Evolutionary conservation across 2,329 filamentous ascomycete species (phyloP).

Genomic region (Fusarium scirpi): DNA sequence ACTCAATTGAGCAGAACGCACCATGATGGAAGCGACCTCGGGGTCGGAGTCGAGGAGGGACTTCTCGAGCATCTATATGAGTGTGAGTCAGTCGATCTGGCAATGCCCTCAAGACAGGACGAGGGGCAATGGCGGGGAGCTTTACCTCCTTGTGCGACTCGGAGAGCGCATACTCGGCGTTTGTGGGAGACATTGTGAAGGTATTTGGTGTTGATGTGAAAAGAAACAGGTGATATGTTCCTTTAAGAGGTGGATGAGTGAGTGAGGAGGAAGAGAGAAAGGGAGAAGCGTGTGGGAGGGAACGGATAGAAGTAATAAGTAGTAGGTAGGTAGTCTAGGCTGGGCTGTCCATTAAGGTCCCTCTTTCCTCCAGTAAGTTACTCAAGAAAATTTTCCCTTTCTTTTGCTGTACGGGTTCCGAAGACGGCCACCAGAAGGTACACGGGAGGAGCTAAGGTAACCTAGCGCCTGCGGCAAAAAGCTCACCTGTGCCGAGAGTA

Average conservation of each 20-base stretch:
- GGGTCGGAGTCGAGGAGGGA: conserved; percentile 90
- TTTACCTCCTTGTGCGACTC: conserved; percentile 67
- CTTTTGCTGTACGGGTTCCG: conserved; percentile 35
- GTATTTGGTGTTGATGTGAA: conserved; percentile 27
- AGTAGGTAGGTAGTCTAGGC: conserved; percentile 13
- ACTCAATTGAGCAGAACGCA: conserved; percentile 58
- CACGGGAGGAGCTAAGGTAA: conserved; percentile 11
- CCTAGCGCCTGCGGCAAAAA: conserved; percentile 34
- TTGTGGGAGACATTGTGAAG: conserved; percentile 56
- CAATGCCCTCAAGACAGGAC: conserved; percentile 3
- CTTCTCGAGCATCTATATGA: conserved; percentile 88
- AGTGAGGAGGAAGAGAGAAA: conserved; percentile 24
- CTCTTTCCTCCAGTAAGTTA: conserved; percentile 10
- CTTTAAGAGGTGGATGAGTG: conserved; percentile 19
- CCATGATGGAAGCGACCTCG: conserved; percentile 97
- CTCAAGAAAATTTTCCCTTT: conserved; percentile 31
- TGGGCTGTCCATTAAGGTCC: conserved; percentile 21
- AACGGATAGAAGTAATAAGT: conserved; percentile 31
- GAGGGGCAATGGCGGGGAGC: conserved; percentile 45
- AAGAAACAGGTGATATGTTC: conserved; percentile 20
- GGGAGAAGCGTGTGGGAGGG: conserved; percentile 34
- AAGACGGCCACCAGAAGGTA: conserved; percentile 31
- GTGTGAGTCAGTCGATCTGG: conserved; percentile 30
- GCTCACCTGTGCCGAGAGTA: conserved; percentile 27
- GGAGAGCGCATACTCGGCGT: conserved; percentile 64